A percentile compares a stretch with the other conserved stretches of the same genome.
These are phyloP conservation scores for Cornus suecica DNA, from an alignment of 148 eudicot species.

Conservation along the genomic window DNA sequence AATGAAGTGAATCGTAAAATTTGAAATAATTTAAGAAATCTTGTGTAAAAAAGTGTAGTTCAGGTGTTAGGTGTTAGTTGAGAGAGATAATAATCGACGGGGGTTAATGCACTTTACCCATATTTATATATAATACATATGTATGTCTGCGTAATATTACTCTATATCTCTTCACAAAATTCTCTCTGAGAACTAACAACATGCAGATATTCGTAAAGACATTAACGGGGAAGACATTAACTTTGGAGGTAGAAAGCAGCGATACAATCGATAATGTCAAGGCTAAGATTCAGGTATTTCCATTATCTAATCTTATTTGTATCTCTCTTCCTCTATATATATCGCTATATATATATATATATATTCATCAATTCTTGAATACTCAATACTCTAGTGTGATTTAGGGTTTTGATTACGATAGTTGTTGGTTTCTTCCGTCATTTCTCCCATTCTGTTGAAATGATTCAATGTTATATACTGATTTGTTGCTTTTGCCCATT, in stretches of 20 bases:
- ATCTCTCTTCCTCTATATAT: too few relatives aligned
- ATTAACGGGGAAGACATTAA: slow-evolving; percentile 18
- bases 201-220: slow-evolving; percentile 23
- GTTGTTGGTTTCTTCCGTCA: background rate
- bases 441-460: background rate
- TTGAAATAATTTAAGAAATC: too few relatives aligned
- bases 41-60: too few relatives aligned
- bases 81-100: too few relatives aligned
- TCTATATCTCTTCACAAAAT: too few relatives aligned
- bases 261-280: slow-evolving; percentile 21
- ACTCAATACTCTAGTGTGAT: background rate
- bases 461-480: too few relatives aligned
- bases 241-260: slow-evolving; percentile 20
- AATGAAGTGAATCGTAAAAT: too few relatives aligned
- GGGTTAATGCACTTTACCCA: too few relatives aligned
- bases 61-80: too few relatives aligned
- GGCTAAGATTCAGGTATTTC: slow-evolving; percentile 18
- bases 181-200: background rate
- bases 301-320: background rate
- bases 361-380: background rate
- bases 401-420: background rate
- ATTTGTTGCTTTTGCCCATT: background rate
- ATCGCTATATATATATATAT: background rate
- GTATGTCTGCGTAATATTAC: too few relatives aligned
- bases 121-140: too few relatives aligned